Evolutionary conservation across 2,329 filamentous ascomycete species (phyloP), one percentile per base, ranked within the genome.

Genomic region (Fusarium sp.): DNA sequence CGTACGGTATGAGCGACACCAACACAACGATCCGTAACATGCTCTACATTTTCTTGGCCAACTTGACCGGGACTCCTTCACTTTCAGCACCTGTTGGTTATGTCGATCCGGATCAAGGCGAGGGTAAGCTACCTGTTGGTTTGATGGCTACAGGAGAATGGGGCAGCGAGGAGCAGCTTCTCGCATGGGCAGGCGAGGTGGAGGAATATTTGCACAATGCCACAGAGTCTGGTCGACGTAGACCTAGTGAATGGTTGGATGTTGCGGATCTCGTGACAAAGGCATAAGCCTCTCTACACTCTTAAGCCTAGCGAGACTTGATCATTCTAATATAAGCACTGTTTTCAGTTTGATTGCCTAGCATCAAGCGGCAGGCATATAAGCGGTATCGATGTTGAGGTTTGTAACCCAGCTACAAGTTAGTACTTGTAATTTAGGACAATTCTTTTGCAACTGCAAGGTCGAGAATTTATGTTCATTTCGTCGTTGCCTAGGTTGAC

Each of bases 41-140:
- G 93, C 88, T 91, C 79, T 97, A 93, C 80, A 90, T 92, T 18
- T 97, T 92, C 87, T 80, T 97, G 37, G 92, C 94, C 9, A 98
- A 98, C 79, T 90, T 94, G 73, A 88, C 86, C 0, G 94, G 94
- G 0, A 90, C 90, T 51, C 94, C 94, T 1, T 89, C 92, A 2
- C 87, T 97, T 14, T 89, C 84, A 47, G 89, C 89, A 37, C 94
- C 94, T 0, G 89, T 92, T 13, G 94, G 93, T 1, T 97, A 94
- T 80, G 86, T 83, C 6, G 82, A 88, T 27, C 83, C 86, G 0
- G 80, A 81, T 8, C 82, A 86, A 71, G 88, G 87, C 3, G 81
- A 84, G 60, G 91, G 91, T 0, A 85, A 82, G 72, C 69, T 92
- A 56, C 87, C 89, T 0, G 80, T 92, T 24, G 87, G 88, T 7